Conservation (phyloP, 306 rosid genomes). For the Glycine tomentella region DNA sequence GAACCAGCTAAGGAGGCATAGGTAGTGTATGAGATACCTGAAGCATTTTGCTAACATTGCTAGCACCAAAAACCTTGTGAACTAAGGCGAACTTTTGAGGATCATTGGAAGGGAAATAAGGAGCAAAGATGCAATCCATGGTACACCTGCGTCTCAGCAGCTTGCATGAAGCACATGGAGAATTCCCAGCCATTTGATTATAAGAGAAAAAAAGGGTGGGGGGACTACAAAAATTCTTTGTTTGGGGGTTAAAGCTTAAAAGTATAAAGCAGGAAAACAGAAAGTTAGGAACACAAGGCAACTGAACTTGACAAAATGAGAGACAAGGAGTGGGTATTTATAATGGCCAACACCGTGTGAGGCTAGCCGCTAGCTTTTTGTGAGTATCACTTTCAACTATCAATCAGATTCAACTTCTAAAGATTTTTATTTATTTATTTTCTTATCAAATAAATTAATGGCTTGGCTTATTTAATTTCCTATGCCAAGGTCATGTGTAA, state of each 20-base stretch:
- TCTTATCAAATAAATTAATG: neutral
- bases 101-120: slow-evolving; percentile 86
- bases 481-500: neutral
- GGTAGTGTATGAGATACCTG: slow-evolving; percentile 59
- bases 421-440: slow-evolving; percentile 1
- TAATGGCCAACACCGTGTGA: slow-evolving; percentile 32
- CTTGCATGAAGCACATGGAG: slow-evolving; percentile 98
- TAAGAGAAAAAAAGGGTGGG: neutral
- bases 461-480: neutral
- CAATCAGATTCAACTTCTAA: slow-evolving; percentile 29
- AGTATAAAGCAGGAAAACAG: neutral
- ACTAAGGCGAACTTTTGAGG: slow-evolving; percentile 90
- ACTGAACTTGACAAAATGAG: slow-evolving; percentile 22
- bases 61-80: slow-evolving; percentile 97
- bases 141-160: slow-evolving; percentile 87
- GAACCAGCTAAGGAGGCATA: neutral
- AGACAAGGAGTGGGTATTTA: slow-evolving; percentile 44
- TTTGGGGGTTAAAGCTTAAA: neutral
- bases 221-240: neutral
- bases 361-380: slow-evolving; percentile 23
- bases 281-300: slow-evolving; percentile 22
- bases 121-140: slow-evolving; percentile 84
- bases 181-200: slow-evolving; percentile 62
- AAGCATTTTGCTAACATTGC: slow-evolving; percentile 93
- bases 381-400: slow-evolving; percentile 19